Evolutionary conservation across 305 asterid species (phyloP), one percentile per base, ranked within the genome.

Genomic region (Solanum hybrid): DNA sequence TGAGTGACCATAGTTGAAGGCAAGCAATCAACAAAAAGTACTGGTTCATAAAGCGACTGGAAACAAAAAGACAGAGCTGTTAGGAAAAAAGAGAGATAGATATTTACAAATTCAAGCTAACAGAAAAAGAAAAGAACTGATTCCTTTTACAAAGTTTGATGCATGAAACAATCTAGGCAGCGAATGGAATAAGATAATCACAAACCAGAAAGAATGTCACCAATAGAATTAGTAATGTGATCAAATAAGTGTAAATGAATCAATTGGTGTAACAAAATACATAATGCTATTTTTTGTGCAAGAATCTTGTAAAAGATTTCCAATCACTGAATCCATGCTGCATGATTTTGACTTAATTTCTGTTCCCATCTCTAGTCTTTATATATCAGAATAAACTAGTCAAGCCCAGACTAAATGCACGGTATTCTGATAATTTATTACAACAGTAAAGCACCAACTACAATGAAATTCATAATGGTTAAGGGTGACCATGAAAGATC

Each of bases 1-100:
- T 97, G 89, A 97, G 98, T 84, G 99, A 94, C 99, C 99, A 97
- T 66, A 97, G 95, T 91, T 97, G 99, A 93, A 97, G 99, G 94
- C 99, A 97, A 89, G 99, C 99, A 89, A 97, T 97, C 96, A 97
- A 91, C 96, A 97, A 93, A 92, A 97, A 97, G 94, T 97, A 97
- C 94, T 96, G 99, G 91, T 97, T 97, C 99, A 97, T 97, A 88
- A 97, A 96, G 79, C 99, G 99, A 95, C 99, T 97, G 99, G 91
- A 92, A 92, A 90, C 51, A 88, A 89, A 89, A 51, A 85, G 76
- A 27, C n/a, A 87, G 69, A 89, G 75, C 69, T 40, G 88, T 92
- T 89, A 93, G 92, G 90, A 35, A 79, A 85, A 60, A 79, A 60
- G 60, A 66, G 82, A 35, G 79, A 56, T 3, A 17, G 85, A 78